phyloP scores from a whole-genome alignment of 2,329 filamentous ascomycete genomes.

The Hortaea werneckii region DNA sequence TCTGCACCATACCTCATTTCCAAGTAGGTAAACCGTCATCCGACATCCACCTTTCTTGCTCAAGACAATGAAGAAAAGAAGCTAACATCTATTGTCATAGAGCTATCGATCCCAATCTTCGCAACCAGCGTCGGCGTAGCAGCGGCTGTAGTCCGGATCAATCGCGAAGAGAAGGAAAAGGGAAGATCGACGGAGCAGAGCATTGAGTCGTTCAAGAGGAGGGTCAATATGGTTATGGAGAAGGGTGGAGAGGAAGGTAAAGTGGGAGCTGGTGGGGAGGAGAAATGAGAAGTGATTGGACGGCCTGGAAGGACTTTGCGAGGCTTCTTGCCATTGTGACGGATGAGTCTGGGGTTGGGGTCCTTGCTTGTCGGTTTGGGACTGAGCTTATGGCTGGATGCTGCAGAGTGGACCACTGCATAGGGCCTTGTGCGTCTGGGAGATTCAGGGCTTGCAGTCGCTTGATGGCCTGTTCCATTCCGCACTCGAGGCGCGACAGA shows the following conservation, averaged over 20 bases:
- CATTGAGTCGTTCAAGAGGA: conserved; percentile 31
- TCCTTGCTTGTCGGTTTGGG: too few species aligned
- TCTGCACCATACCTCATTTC: conserved; percentile 33
- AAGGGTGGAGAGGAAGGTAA: conserved; percentile 1
- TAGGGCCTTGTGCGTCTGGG: too few species aligned
- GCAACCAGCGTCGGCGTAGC: conserved; percentile 37
- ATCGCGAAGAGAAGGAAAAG: conserved; percentile 40
- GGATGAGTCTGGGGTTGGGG: too few species aligned
- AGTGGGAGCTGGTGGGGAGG: background rate
- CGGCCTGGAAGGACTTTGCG: too few species aligned
- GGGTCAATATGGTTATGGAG: conserved; percentile 23
- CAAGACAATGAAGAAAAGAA: background rate
- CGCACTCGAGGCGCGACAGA: too few species aligned
- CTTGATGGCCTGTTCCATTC: too few species aligned
- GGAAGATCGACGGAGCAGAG: conserved; percentile 30
- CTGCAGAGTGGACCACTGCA: too few species aligned
- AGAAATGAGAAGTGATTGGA: too few species aligned
- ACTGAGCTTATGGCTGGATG: too few species aligned
- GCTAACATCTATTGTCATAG: background rate
- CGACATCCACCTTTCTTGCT: background rate
- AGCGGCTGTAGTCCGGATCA: conserved; percentile 31
- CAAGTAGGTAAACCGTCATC: conserved; percentile 21
- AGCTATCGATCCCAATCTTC: conserved; percentile 37
- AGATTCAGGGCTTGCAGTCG: too few species aligned
- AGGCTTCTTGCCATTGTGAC: too few species aligned